Conservation (phyloP, 306 rosid species). For the Alnus rubra region DNA sequence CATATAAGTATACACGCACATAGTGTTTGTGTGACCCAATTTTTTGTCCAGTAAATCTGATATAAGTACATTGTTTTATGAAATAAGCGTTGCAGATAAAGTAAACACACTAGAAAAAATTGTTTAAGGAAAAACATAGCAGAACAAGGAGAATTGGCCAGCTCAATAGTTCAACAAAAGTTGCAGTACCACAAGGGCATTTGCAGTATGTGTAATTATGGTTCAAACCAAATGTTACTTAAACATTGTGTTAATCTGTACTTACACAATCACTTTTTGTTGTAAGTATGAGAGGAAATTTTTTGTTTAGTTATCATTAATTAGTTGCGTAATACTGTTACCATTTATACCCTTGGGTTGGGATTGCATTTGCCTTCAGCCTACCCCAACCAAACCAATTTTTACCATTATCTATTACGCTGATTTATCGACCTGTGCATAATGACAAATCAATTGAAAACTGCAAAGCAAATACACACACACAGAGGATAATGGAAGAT, state of each 20-base stretch:
- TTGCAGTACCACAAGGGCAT: background rate
- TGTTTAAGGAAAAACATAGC: background rate
- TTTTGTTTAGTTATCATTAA: background rate
- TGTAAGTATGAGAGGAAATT: background rate
- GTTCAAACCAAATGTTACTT: background rate
- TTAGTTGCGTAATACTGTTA: background rate
- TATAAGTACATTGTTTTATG: background rate
- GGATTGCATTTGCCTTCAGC: background rate
- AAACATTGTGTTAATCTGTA: background rate
- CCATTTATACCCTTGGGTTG: background rate
- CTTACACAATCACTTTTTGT: background rate
- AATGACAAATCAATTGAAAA: background rate
- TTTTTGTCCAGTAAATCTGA: background rate
- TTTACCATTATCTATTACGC: background rate
- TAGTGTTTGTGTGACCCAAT: background rate
- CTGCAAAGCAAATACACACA: background rate
- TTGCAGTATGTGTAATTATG: background rate
- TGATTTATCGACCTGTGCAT: background rate
- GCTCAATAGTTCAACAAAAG: background rate
- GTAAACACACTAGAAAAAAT: background rate
- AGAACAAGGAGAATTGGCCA: background rate
- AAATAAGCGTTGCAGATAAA: background rate
- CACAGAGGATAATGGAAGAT: background rate
- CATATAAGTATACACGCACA: background rate
- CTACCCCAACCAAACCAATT: background rate